These are phyloP conservation scores for Fusarium falciforme DNA, from an alignment of 2,329 filamentous ascomycete species.

Conservation along the genomic window DNA sequence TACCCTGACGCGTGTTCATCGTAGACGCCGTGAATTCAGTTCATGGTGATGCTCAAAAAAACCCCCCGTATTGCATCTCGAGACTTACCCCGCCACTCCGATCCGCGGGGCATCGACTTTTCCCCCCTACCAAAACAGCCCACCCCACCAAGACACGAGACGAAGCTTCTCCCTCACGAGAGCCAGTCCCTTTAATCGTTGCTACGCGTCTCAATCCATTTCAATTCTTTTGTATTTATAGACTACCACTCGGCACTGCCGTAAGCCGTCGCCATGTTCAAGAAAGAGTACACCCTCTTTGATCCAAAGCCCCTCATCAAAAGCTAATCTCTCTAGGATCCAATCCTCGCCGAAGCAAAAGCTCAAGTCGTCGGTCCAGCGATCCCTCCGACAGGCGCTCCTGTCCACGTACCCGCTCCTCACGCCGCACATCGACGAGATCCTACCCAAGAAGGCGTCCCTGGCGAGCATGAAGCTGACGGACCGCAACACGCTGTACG, in stretches of 20 bases:
- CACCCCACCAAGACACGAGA: conserved; percentile 37
- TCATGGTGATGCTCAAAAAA: not conserved
- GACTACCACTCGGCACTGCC: conserved; percentile 9
- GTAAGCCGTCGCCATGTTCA: conserved; percentile 76
- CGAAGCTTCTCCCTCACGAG: conserved; percentile 3
- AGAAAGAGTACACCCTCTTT: conserved; percentile 79
- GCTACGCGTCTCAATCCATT: not conserved
- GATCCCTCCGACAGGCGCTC: conserved; percentile 84
- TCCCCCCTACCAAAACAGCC: conserved; percentile 32
- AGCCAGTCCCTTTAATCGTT: not conserved
- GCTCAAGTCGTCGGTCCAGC: conserved; percentile 96
- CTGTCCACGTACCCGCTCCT: conserved; percentile 88
- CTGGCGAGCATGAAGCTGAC: conserved; percentile 93
- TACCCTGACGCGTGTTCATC: not conserved
- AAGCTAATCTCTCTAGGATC: conserved; percentile 61
- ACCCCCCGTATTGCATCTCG: conserved; percentile 44
- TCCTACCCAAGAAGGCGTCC: conserved; percentile 94
- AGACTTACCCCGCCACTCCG: conserved; percentile 44
- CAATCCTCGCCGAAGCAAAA: conserved; percentile 84
- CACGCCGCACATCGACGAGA: conserved; percentile 88
- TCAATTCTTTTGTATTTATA: not conserved
- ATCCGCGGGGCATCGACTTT: conserved; percentile 46
- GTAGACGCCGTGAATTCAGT: not conserved
- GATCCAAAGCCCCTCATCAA: not conserved
- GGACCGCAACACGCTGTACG: conserved; percentile 90